phyloP scores from a whole-genome alignment of 129 eudicot genomes.

The Saussurea involucrata region DNA sequence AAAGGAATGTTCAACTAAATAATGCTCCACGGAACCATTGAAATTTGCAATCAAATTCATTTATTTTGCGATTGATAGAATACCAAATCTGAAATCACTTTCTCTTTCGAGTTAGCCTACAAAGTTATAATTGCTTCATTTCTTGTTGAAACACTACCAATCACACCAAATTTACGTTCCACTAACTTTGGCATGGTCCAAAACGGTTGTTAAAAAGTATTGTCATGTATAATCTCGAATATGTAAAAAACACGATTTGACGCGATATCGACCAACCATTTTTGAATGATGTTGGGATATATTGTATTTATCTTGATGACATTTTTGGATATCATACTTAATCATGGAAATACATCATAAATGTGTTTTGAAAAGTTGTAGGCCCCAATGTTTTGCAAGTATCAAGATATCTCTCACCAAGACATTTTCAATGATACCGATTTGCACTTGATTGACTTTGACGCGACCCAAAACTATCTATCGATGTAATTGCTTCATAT shows the following conservation, averaged over 20 bases:
- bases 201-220: neutral
- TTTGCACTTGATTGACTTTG: neutral
- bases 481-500: neutral
- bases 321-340: neutral
- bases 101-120: no score
- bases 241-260: neutral
- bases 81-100: no score
- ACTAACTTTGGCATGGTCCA: no score
- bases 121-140: no score
- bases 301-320: neutral
- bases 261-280: neutral
- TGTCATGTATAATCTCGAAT: neutral
- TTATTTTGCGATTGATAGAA: no score
- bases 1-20: no score
- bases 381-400: no score
- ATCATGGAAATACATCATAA: neutral
- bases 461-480: neutral
- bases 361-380: neutral
- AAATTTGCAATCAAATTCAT: no score
- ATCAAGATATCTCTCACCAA: no score
- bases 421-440: neutral
- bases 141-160: no score
- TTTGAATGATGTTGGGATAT: neutral
- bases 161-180: no score
- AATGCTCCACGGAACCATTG: no score